Evolutionary conservation across 306 rosid genomes (phyloP).

Genomic region (Vigna mungo): DNA sequence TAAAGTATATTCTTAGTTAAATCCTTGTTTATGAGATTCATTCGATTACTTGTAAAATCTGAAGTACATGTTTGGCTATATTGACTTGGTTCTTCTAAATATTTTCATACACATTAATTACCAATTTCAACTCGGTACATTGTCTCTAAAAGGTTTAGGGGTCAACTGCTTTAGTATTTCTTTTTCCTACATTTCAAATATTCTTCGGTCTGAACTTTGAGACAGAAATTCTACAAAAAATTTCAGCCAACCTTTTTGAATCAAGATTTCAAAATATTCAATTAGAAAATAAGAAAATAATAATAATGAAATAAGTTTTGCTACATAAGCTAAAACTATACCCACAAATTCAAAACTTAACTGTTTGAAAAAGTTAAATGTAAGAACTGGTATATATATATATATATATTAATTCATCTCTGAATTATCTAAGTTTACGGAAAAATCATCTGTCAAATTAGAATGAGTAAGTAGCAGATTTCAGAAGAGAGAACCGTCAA

Average conservation of each 20-base stretch:
- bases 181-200: background rate
- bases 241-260: slow-evolving; percentile 22
- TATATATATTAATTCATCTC: no score
- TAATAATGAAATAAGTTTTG: no score
- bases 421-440: no score
- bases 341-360: no score
- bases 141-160: background rate
- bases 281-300: background rate
- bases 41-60: background rate
- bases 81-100: slow-evolving; percentile 1
- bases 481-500: slow-evolving; percentile 2
- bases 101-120: background rate
- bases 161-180: background rate
- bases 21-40: background rate
- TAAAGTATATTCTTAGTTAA: background rate
- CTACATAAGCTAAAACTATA: no score
- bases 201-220: slow-evolving; percentile 5
- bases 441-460: no score
- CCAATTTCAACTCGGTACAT: background rate
- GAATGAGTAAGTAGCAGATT: background rate
- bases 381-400: no score
- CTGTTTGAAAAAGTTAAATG: no score
- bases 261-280: background rate
- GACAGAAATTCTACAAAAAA: background rate
- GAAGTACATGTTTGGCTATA: background rate